Base-by-base conservation (phyloP, 1,284 basidiomycete genomes). In the Vanrija pseudolonga region DNA sequence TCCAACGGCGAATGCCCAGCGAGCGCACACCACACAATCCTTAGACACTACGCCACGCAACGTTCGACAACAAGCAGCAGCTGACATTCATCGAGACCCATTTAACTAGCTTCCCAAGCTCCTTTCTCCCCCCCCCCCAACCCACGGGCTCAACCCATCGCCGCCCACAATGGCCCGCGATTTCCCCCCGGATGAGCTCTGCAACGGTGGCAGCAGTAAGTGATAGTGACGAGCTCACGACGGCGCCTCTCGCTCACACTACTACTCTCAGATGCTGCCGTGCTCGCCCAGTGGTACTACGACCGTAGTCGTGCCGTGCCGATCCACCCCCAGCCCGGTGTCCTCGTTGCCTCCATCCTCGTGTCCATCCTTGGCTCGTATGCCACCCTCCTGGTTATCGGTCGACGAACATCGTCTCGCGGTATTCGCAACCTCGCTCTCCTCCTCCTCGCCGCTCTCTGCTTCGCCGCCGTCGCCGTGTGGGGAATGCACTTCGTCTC, bases 391-490 rank as follows among this genome's bases (percentile, higher is more conserved):
- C 69, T 80, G 28, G 66, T 79, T 2, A 72, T 80, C 18, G 78
- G 77, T 20, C 69, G 77, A 51, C 68, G 78, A 45, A 80, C 79
- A 7, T 68, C 69, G 28, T 72, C 74, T 51, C 67, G 69, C 51
- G 78, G 78, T 36, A 57, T 68, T 48, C 64, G 73, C 37, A 80
- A 80, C 65, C 62, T 77, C 55, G 47, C 63, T n/a, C 64, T 79
- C 19, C 73, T 80, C 45, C 55, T 72, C 49, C 81, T 82, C 48
- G 79, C 85, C 12, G 92, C 90, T 28, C 81, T 84, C 46, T 88
- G 90, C 53, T 94, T 93, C 82, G 89, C 90, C 45, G 90, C 89
- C 19, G 89, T 91, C 63, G 89, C 86, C 63, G 88, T 77, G 14
- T 79, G 74, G 76, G 72, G 69, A 23, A 77, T 77, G 78, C 79